Evolutionary conservation across 208 protist genomes (phyloP).

Genomic region (Leishmania lainsoni): DNA sequence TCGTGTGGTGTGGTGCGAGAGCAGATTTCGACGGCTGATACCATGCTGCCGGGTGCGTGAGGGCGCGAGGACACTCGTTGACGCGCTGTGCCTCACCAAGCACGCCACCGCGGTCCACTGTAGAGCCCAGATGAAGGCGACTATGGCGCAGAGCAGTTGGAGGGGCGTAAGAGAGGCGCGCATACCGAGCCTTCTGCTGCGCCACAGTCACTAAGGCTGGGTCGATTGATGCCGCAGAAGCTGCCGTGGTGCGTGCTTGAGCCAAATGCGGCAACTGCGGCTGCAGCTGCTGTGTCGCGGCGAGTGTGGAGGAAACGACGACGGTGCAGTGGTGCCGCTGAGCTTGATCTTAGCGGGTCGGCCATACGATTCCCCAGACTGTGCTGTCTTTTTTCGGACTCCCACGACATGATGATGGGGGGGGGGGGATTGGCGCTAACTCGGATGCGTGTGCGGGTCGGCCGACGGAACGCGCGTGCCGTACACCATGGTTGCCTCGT

Average conservation of each 20-base stretch:
- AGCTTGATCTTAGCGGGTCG: not conserved
- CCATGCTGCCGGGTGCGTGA: not conserved
- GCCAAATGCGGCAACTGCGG: not conserved
- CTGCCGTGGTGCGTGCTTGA: not conserved
- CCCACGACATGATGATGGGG: slow-evolving; percentile 1
- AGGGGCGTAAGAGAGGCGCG: slow-evolving; percentile 9
- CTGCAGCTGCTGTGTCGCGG: slow-evolving; percentile 3
- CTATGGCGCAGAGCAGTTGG: slow-evolving; percentile 7
- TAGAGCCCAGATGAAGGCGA: not conserved
- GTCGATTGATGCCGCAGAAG: not conserved
- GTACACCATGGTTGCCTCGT: not conserved
- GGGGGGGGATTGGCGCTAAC: not conserved
- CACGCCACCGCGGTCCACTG: not conserved
- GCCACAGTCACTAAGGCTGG: slow-evolving; percentile 10
- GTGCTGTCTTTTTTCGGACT: not conserved
- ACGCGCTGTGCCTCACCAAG: not conserved
- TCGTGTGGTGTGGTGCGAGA: not conserved
- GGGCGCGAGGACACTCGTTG: not conserved
- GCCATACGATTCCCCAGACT: not conserved
- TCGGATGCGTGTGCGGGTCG: not conserved
- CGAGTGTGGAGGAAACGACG: not conserved
- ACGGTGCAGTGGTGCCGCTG: not conserved
- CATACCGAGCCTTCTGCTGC: slow-evolving; percentile 30
- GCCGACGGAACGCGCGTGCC: not conserved
- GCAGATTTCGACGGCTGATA: not conserved